Evolutionary conservation across 192 early-diverging fungal genomes (phyloP), one percentile per base, ranked within the genome.

Genomic region (Coemansia sp.): DNA sequence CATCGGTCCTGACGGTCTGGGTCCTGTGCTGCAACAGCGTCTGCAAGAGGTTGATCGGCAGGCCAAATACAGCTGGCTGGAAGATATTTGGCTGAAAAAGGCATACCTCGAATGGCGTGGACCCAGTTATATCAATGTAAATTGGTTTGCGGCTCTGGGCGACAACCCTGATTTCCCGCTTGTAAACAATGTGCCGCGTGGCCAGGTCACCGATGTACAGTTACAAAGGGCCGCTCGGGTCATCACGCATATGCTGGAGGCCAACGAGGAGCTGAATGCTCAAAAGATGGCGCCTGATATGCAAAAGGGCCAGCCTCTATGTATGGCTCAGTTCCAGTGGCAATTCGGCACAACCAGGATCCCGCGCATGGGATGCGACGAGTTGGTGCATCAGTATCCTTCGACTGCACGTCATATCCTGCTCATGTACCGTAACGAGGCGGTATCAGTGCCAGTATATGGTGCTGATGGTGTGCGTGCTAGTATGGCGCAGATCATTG

Each of bases 251-350:
- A 45, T 90, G 55, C 53, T 93, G 8, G 80, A 79, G 53, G 88
- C 82, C 63, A 92, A 89, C 75, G 85, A 93, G 30, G 52, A 60
- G 38, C 43, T 97, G 24, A 87, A 93, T 50, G 63, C 50, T 51
- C 65, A 82, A 58, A 30, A 52, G 23, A 38, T 95, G 42, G 77
- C 87, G 9, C 60, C 89, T 23, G 93, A 95, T 39, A 60, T 49
- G 42, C 81, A 86, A 32, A 79, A 81, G n/a, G 78, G 80, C 25
- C 64, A 62, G 2, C 90, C 92, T 4, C 69, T 95, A 22, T 93
- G 91, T 74, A 98, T 98, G 95, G 85, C 94, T 74, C 95, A 98
- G 79, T 89, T 88, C 77, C 87, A 81, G 50, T 83, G 83, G 39
- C 83, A 88, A 58, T 95, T 94, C 78, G 88, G 89, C 33, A 83